Evolutionary conservation across 2,329 filamentous ascomycete species (phyloP).

Genomic region (Hirsutella thompsonii): DNA sequence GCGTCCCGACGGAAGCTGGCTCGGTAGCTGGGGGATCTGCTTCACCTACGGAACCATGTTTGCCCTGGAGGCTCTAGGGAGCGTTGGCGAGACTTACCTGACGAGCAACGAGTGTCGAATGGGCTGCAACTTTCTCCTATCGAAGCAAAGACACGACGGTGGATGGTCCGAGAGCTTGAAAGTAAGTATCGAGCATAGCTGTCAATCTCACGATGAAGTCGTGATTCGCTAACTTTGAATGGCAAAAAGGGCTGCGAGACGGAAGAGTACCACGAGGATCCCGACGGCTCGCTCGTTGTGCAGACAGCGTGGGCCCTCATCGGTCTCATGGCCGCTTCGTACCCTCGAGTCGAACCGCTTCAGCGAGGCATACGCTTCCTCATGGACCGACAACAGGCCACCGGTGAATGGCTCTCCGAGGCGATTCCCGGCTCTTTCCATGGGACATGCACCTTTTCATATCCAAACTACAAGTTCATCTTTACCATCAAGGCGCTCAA

Average conservation of each 20-base stretch:
- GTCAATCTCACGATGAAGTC: no score
- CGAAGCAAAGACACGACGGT: slow-evolving; percentile 75
- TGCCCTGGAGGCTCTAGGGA: slow-evolving; percentile 73
- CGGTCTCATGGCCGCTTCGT: slow-evolving; percentile 69
- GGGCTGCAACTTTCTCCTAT: slow-evolving; percentile 76
- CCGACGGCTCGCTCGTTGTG: slow-evolving; percentile 70
- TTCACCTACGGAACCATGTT: slow-evolving; percentile 98
- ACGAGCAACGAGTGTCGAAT: slow-evolving; percentile 58
- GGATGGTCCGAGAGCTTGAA: slow-evolving; percentile 95
- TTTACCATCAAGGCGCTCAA: no score
- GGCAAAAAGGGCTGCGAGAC: slow-evolving; percentile 55
- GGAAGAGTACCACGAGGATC: slow-evolving; percentile 61
- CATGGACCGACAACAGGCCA: slow-evolving; percentile 56
- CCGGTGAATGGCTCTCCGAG: no score
- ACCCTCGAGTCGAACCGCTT: slow-evolving; percentile 61
- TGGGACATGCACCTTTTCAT: no score
- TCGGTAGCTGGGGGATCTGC: slow-evolving; percentile 95
- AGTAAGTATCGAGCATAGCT: no score
- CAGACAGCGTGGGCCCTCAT: slow-evolving; percentile 89
- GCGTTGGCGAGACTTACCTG: slow-evolving; percentile 67
- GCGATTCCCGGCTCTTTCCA: no score
- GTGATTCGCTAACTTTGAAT: slow-evolving; percentile 7
- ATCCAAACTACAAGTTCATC: no score
- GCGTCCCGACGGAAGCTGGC: slow-evolving; percentile 80
- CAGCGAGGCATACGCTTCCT: slow-evolving; percentile 65